Conservation (phyloP, 306 rosid species). For the Crataegus laevigata region DNA sequence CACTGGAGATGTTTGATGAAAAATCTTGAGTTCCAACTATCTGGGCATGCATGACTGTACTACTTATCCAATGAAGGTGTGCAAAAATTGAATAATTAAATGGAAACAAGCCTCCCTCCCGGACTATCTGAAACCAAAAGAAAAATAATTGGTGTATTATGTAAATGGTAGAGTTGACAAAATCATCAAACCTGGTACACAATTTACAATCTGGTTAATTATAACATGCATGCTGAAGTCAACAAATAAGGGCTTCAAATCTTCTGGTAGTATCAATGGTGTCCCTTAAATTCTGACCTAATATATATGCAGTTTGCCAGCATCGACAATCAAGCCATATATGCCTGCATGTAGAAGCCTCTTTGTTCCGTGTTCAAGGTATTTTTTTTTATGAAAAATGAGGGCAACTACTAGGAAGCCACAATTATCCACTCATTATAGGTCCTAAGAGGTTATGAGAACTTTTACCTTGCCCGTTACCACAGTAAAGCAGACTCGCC, state of each 20-base stretch:
- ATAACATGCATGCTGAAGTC: neutral
- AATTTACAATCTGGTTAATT: neutral
- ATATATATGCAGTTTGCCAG: neutral
- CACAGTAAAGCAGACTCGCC: no score
- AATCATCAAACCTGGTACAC: neutral
- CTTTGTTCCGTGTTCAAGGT: neutral
- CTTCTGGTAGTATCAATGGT: neutral
- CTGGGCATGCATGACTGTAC: neutral
- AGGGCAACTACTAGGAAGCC: accelerated
- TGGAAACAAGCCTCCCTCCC: neutral
- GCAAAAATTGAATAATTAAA: neutral
- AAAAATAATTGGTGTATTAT: neutral
- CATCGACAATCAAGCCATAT: neutral
- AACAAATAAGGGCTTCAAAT: neutral
- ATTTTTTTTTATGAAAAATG: no score
- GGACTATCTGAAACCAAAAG: neutral
- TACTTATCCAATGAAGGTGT: neutral
- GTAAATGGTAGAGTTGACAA: neutral
- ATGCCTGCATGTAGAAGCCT: neutral
- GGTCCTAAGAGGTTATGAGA: no score
- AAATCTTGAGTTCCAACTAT: neutral
- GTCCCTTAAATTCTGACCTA: neutral
- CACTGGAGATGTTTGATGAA: neutral
- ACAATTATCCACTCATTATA: no score
- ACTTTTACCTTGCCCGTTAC: no score